phyloP scores from a whole-genome alignment of 768 basidiomycete species.

The Phlebiopsis gigantea region DNA sequence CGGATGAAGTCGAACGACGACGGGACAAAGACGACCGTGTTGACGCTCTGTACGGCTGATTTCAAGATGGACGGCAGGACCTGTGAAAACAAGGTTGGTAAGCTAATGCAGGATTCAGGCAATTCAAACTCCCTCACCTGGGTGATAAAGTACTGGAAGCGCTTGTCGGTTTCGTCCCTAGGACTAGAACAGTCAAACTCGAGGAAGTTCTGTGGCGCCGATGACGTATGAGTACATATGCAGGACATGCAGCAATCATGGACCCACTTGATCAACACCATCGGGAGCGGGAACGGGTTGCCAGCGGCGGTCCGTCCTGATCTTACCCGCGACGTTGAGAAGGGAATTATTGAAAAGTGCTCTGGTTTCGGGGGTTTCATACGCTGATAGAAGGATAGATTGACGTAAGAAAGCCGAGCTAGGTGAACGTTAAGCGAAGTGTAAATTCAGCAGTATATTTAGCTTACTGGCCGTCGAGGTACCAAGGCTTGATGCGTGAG shows the following conservation, averaged over 20 bases:
- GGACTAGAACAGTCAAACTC: slow-evolving; percentile 68
- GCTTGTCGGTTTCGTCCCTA: slow-evolving; percentile 78
- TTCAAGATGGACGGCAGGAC: slow-evolving; percentile 78
- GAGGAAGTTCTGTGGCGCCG: slow-evolving; percentile 51
- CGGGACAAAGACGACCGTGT: slow-evolving; percentile 86
- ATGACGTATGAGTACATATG: slow-evolving; percentile 1
- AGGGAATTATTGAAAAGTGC: slow-evolving; percentile 70
- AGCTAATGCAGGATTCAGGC: neutral
- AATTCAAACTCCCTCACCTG: slow-evolving; percentile 43
- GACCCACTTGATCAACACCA: slow-evolving; percentile 73
- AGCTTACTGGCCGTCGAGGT: slow-evolving; percentile 87
- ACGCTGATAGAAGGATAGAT: slow-evolving; percentile 79
- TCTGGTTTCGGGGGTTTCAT: slow-evolving; percentile 86
- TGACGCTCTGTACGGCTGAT: slow-evolving; percentile 89
- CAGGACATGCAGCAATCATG: neutral
- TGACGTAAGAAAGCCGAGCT: slow-evolving; percentile 88
- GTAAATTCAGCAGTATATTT: neutral
- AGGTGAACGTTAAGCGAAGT: neutral
- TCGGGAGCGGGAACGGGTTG: slow-evolving; percentile 72
- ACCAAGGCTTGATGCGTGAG: slow-evolving; percentile 97
- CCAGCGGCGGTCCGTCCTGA: slow-evolving; percentile 66
- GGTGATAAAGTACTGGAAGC: slow-evolving; percentile 83
- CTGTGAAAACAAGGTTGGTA: slow-evolving; percentile 30
- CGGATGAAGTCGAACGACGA: slow-evolving; percentile 97
- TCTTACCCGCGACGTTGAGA: slow-evolving; percentile 81